Conservation (phyloP, 345 rosid species). For the Carallia brachiata region DNA sequence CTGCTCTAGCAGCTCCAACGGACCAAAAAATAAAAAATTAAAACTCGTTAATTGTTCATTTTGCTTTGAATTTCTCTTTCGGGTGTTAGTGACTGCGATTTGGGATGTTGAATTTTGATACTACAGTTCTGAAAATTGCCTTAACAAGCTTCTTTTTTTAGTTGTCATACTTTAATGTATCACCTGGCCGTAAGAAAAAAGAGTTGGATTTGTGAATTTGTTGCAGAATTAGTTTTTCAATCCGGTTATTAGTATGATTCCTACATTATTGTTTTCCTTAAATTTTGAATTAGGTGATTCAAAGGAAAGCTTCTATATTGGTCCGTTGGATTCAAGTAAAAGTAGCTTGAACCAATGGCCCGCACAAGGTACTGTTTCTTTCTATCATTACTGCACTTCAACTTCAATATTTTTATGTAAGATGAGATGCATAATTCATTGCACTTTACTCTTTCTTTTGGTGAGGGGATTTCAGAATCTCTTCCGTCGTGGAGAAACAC, state of each 20-base stretch:
- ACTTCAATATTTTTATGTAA: neutral
- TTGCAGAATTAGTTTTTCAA: neutral
- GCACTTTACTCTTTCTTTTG: neutral
- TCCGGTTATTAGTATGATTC: neutral
- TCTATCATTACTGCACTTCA: too few species aligned
- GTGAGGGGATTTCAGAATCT: constrained; percentile 46
- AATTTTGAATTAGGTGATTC: constrained; percentile 51
- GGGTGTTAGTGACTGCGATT: neutral
- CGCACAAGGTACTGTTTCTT: constrained; percentile 43
- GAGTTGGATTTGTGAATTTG: neutral
- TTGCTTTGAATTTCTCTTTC: neutral
- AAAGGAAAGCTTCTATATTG: constrained; percentile 69
- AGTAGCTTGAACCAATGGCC: constrained; percentile 70
- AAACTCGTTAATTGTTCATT: too few species aligned
- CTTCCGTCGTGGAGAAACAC: constrained; percentile 64
- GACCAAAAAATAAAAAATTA: too few species aligned
- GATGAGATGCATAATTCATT: constrained; percentile 4
- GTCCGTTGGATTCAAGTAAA: constrained; percentile 40
- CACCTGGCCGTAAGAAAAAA: too few species aligned
- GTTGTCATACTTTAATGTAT: too few species aligned
- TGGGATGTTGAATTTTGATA: too few species aligned
- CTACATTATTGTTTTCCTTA: neutral
- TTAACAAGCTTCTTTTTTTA: too few species aligned
- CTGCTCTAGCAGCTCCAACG: too few species aligned
- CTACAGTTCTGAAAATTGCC: too few species aligned